Evolutionary conservation across 2,329 filamentous ascomycete genomes (phyloP).

Genomic region (Paramyrothecium sp.): DNA sequence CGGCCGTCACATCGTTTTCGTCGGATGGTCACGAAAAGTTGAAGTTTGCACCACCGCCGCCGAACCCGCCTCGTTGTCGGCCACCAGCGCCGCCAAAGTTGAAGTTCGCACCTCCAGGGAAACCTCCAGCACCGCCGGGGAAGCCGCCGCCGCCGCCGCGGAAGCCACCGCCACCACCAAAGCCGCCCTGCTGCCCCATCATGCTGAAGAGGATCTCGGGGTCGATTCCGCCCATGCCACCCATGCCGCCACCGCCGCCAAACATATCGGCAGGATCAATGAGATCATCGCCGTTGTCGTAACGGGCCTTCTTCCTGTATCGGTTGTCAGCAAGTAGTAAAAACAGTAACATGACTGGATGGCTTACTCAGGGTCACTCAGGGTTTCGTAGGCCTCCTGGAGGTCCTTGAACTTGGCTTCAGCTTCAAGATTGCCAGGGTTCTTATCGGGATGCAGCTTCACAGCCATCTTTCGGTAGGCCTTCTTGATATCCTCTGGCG

Average conservation of each 20-base stretch:
- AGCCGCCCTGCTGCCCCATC: conserved; percentile 68
- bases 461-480: conserved; percentile 95
- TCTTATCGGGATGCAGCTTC: conserved; percentile 96
- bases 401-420: conserved; percentile 97
- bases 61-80: conserved; percentile 34
- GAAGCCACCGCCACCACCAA: conserved; percentile 52
- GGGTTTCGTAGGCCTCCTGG: conserved; percentile 91
- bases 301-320: conserved; percentile 77
- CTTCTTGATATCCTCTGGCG: conserved; percentile 87
- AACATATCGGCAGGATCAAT: conserved; percentile 88
- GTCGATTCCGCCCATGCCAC: conserved; percentile 67
- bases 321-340: conserved; percentile 29
- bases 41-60: conserved; percentile 26
- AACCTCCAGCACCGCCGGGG: conserved; percentile 48
- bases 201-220: conserved; percentile 80
- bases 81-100: conserved; percentile 45
- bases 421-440: conserved; percentile 79
- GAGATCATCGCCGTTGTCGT: conserved; percentile 90
- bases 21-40: conserved; percentile 51
- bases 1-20: conserved; percentile 27
- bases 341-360: neutral
- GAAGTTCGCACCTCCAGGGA: conserved; percentile 53
- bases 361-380: conserved; percentile 91
- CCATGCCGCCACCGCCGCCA: conserved; percentile 60
- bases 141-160: conserved; percentile 54